These are phyloP conservation scores for Aspergillus chevalieri DNA, from an alignment of 2,329 filamentous ascomycete species.

Conservation along the genomic window DNA sequence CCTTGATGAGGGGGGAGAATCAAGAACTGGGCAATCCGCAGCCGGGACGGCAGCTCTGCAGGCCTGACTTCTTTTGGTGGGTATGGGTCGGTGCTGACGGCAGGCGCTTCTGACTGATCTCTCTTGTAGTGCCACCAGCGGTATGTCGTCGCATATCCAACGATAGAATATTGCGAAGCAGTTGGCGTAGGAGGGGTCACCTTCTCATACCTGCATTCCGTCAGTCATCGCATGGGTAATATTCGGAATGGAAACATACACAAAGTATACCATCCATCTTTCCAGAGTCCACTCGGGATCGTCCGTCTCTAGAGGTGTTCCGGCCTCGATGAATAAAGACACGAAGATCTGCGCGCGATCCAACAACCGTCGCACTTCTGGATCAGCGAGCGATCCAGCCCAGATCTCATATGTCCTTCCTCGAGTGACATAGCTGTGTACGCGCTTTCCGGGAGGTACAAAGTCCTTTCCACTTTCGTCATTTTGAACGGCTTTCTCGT, in stretches of 20 bases:
- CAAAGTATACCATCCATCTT: constrained; percentile 87
- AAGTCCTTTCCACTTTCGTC: constrained; percentile 43
- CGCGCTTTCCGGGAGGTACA: constrained; percentile 68
- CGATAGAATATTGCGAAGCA: constrained; percentile 66
- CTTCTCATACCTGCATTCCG: constrained; percentile 49
- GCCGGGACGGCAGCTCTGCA: constrained; percentile 63
- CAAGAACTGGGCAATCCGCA: constrained; percentile 87
- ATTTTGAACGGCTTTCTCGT: constrained; percentile 52
- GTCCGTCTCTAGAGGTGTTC: constrained; percentile 67
- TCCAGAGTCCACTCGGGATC: constrained; percentile 66
- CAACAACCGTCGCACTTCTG: constrained; percentile 63
- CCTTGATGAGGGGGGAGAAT: constrained; percentile 82
- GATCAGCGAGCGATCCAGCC: constrained; percentile 67
- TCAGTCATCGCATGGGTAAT: constrained; percentile 11
- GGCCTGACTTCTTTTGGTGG: constrained; percentile 43
- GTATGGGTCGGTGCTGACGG: constrained; percentile 38
- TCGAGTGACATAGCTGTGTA: constrained; percentile 57
- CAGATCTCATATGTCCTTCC: constrained; percentile 75
- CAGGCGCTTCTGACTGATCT: constrained; percentile 32
- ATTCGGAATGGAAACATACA: constrained; percentile 46
- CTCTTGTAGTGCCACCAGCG: constrained; percentile 62
- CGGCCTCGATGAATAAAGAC: constrained; percentile 86
- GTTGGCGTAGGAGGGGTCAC: constrained; percentile 37
- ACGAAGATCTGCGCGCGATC: constrained; percentile 77
- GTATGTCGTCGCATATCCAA: constrained; percentile 87